Percentiles rank a stretch among this genome's conserved stretches.
Conservation (phyloP, 116 monocot species). For the Iris pallida region DNA sequence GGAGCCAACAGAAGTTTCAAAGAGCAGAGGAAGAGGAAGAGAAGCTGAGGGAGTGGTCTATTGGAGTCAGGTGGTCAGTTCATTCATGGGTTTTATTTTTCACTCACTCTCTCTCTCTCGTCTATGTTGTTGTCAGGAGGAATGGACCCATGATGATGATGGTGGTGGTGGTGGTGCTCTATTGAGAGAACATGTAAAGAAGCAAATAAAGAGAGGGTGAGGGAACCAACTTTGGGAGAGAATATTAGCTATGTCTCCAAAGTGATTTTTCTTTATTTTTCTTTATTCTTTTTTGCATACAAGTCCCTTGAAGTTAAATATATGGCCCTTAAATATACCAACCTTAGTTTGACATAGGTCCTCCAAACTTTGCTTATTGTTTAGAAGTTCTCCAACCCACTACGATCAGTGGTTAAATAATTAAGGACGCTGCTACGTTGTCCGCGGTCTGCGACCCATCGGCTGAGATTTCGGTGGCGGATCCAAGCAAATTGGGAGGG, state of each 20-base stretch:
- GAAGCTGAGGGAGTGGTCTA: background rate
- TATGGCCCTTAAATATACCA: too few species aligned
- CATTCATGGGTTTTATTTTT: slow-evolving; percentile 10
- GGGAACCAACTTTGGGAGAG: slow-evolving; percentile 20
- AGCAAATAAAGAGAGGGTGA: slow-evolving; percentile 14
- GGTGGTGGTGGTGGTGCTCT: slow-evolving; percentile 7
- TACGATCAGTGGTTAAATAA: too few species aligned
- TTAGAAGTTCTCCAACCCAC: too few species aligned
- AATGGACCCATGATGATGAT: slow-evolving; percentile 7
- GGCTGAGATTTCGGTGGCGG: too few species aligned
- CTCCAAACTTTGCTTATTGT: too few species aligned
- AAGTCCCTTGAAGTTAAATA: too few species aligned
- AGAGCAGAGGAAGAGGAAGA: slow-evolving; percentile 1
- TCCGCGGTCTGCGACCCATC: too few species aligned
- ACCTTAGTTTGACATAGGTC: too few species aligned
- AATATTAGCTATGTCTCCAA: background rate
- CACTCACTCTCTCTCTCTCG: slow-evolving; percentile 8
- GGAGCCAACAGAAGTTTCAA: slow-evolving; percentile 17
- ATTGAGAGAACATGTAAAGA: slow-evolving; percentile 20
- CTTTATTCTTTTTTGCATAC: too few species aligned
- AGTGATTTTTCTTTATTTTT: too few species aligned
- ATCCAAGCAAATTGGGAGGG: too few species aligned
- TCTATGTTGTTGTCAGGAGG: slow-evolving; percentile 12
- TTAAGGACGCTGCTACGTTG: too few species aligned
- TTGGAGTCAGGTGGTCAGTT: slow-evolving; percentile 6